Evolutionary conservation across 306 rosid species (phyloP), one percentile per base, ranked within the genome.

Genomic region (Medicago lupulina): DNA sequence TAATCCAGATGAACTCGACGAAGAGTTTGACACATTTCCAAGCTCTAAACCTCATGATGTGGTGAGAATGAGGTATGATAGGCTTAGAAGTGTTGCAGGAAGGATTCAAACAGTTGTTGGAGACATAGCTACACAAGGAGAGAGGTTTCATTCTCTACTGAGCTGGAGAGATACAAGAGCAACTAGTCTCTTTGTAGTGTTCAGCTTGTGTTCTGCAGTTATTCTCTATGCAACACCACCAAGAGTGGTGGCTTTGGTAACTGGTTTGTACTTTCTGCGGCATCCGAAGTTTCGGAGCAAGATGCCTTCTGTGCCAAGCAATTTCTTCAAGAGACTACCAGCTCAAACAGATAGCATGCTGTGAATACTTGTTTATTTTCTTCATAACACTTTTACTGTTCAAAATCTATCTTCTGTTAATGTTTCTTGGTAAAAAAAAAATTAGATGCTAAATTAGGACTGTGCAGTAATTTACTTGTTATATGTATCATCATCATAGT

Each of bases 91-190:
- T 62, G 97, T 95, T 8, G 97, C 97, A 0, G 97, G 97, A 17
- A 89, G 97, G 86, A 90, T 92, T 68, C 99, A 94, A 49, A 92
- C 97, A 0, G 92, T 94, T 15, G 98, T 92, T 34, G 98, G 97
- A 1, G 98, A 94, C 82, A 89, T 95, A 69, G 99, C 99, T 23
- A 95, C 97, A 17, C 99, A 95, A 15, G 99, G 97, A 34, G 99
- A 95, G 88, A 92, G 99, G 21, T 40, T 92, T 73, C 97, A 92
- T 40, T 89, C 93, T 18, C 76, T 95, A 41, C 80, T 95, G 9
- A 92, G 97, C 58, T 95, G 97, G 99, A 89, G 97, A 77, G 99
- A 95, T 75, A 85, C 97, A 1, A 86, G 97, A 82, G 99, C 97
- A 21, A 95, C 97, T 1, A 82, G 93, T 83, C 87, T 95, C 49